A percentile compares a stretch with the other conserved stretches of the same genome.
These are phyloP conservation scores for Fermentozyma sake DNA, from an alignment of 1,139 yeast genomes.

Conservation along the genomic window DNA sequence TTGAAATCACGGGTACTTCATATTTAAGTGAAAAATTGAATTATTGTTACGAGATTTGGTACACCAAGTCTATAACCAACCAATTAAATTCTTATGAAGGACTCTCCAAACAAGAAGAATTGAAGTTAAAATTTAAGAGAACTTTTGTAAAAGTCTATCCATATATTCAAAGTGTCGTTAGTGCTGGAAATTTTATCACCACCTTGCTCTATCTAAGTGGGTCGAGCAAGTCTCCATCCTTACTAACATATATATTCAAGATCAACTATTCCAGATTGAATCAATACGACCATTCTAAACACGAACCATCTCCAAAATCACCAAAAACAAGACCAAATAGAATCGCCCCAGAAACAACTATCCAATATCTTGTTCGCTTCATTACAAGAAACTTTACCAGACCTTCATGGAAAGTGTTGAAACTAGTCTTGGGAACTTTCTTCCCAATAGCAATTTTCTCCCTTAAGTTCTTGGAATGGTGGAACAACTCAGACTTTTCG, in stretches of 20 bases:
- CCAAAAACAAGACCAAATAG: slow-evolving; percentile 19
- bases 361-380: slow-evolving; percentile 36
- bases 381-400: slow-evolving; percentile 26
- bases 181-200: slow-evolving; percentile 52
- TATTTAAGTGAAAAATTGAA: slow-evolving; percentile 70
- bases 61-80: slow-evolving; percentile 53
- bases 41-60: slow-evolving; percentile 57
- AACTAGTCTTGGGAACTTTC: slow-evolving; percentile 43
- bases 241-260: slow-evolving; percentile 58
- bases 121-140: slow-evolving; percentile 30
- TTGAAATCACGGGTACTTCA: slow-evolving; percentile 63
- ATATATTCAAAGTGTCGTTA: slow-evolving; percentile 41
- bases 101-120: slow-evolving; percentile 24
- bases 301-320: slow-evolving; percentile 27
- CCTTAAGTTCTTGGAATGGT: slow-evolving; percentile 90
- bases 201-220: slow-evolving; percentile 70
- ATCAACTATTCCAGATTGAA: slow-evolving; percentile 70
- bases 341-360: slow-evolving; percentile 49
- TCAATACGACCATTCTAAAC: slow-evolving; percentile 54
- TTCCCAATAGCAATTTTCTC: slow-evolving; percentile 84
- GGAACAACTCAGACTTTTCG: slow-evolving; percentile 79
- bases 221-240: slow-evolving; percentile 56
- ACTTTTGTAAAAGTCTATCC: slow-evolving; percentile 64
- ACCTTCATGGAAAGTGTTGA: slow-evolving; percentile 38
- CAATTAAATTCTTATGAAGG: slow-evolving; percentile 34